phyloP scores from a whole-genome alignment of 495 filamentous ascomycete genomes.

The Cryomyces antarcticus region DNA sequence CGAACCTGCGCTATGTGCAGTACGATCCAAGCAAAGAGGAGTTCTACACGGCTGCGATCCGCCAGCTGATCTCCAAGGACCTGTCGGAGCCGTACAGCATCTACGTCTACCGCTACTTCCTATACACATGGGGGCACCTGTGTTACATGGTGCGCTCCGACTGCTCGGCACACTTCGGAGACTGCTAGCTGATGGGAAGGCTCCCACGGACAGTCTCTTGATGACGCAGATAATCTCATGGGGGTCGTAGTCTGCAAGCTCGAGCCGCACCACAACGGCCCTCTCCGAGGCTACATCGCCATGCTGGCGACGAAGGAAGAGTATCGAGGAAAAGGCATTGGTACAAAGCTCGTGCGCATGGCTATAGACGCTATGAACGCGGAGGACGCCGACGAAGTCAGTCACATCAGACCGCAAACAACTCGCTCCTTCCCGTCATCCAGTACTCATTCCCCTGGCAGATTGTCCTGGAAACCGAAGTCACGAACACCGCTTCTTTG shows the following conservation, averaged over 20 bases:
- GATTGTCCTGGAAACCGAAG: conserved; percentile 92
- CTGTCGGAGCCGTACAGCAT: conserved; percentile 98
- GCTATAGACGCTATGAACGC: conserved; percentile 83
- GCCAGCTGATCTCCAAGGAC: conserved; percentile 86
- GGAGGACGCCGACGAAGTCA: conserved; percentile 68
- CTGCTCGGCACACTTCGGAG: neutral
- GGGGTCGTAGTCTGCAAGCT: conserved; percentile 95
- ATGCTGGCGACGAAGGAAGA: conserved; percentile 79
- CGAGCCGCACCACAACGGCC: conserved; percentile 64
- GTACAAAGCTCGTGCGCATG: conserved; percentile 69
- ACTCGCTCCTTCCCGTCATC: too few species aligned
- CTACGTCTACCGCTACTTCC: conserved; percentile 96
- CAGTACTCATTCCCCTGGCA: conserved; percentile 10
- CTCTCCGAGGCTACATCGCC: conserved; percentile 86
- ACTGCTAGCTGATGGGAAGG: neutral
- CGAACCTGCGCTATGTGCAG: conserved; percentile 57
- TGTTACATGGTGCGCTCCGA: conserved; percentile 57
- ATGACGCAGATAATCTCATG: conserved; percentile 34
- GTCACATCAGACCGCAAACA: conserved; percentile 2
- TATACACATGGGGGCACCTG: conserved; percentile 93
- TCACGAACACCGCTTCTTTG: conserved; percentile 80
- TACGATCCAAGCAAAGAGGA: conserved; percentile 65
- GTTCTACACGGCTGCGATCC: conserved; percentile 67
- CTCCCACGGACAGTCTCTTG: conserved; percentile 34
- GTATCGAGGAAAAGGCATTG: conserved; percentile 72